phyloP scores from a whole-genome alignment of 2,329 filamentous ascomycete species.

The Calycina herbarum region DNA sequence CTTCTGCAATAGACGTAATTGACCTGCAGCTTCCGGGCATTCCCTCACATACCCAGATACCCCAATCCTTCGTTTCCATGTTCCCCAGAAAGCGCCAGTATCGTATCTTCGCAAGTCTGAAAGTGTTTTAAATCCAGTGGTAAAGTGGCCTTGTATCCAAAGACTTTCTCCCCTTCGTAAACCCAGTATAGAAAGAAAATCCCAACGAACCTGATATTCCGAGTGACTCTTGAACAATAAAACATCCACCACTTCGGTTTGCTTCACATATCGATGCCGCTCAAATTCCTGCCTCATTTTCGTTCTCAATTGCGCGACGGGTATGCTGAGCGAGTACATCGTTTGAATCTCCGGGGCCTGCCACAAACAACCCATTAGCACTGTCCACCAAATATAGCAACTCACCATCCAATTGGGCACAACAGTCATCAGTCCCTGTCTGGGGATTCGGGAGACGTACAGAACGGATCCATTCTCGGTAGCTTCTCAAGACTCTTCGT shows the following conservation, averaged over 20 bases:
- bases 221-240: slow-evolving; percentile 86
- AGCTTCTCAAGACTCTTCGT: slow-evolving; percentile 80
- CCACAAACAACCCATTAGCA: slow-evolving; percentile 21
- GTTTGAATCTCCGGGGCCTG: slow-evolving; percentile 95
- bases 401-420: no score
- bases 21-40: not conserved
- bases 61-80: no score
- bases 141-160: not conserved
- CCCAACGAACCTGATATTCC: slow-evolving; percentile 77
- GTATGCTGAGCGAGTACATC: slow-evolving; percentile 93
- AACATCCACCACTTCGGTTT: slow-evolving; percentile 85
- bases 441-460: slow-evolving; percentile 55
- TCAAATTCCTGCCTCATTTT: slow-evolving; percentile 97
- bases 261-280: slow-evolving; percentile 88
- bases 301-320: slow-evolving; percentile 83
- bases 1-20: not conserved
- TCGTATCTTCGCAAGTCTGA: not conserved
- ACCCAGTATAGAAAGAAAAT: slow-evolving; percentile 8
- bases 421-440: no score
- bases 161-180: not conserved
- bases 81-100: no score
- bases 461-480: slow-evolving; percentile 93
- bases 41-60: not conserved
- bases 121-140: not conserved
- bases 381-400: no score